These are phyloP conservation scores for Marvania coccoides DNA, from an alignment of 139 green algal genomes.

Conservation along the genomic window DNA sequence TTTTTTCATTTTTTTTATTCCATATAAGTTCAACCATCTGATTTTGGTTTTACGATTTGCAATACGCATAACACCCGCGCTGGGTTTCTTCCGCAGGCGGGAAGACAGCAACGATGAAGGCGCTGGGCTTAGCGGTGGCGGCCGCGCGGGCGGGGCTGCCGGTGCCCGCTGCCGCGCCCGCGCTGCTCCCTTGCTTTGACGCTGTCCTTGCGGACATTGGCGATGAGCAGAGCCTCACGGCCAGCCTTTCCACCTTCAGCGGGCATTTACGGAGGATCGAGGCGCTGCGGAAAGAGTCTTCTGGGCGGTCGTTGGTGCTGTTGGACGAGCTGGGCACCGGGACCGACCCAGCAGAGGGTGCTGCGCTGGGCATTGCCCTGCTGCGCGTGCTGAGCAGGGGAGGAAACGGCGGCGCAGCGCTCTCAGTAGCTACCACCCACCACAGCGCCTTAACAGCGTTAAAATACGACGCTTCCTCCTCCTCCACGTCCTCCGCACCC, in stretches of 20 bases:
- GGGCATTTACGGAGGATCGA: conserved; percentile 68
- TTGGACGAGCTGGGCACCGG: conserved; percentile 93
- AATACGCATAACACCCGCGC: too few species aligned
- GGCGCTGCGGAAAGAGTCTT: conserved; percentile 53
- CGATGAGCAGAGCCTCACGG: conserved; percentile 70
- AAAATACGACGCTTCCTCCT: conserved; percentile 68
- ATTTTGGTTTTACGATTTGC: too few species aligned
- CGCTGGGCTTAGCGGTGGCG: conserved; percentile 67
- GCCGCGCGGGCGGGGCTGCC: conserved; percentile 77
- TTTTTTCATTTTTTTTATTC: too few species aligned
- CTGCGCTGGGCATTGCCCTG: conserved; percentile 80
- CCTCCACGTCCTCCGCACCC: neutral
- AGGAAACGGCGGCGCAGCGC: conserved; percentile 45
- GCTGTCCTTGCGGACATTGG: conserved; percentile 85
- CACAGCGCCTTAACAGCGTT: conserved; percentile 40
- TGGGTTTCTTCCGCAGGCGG: too few species aligned
- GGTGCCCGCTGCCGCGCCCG: conserved; percentile 58
- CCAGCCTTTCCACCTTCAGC: conserved; percentile 91
- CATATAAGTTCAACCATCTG: too few species aligned
- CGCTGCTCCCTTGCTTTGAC: conserved; percentile 56
- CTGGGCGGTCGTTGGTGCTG: conserved; percentile 75
- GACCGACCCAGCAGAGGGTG: conserved; percentile 89
- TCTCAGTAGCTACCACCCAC: conserved; percentile 80
- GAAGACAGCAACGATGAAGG: conserved; percentile 91
- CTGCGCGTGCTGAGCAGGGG: conserved; percentile 43